These are phyloP conservation scores for Gossypium gossypioides DNA, from an alignment of 441 rosid species.

Conservation along the genomic window DNA sequence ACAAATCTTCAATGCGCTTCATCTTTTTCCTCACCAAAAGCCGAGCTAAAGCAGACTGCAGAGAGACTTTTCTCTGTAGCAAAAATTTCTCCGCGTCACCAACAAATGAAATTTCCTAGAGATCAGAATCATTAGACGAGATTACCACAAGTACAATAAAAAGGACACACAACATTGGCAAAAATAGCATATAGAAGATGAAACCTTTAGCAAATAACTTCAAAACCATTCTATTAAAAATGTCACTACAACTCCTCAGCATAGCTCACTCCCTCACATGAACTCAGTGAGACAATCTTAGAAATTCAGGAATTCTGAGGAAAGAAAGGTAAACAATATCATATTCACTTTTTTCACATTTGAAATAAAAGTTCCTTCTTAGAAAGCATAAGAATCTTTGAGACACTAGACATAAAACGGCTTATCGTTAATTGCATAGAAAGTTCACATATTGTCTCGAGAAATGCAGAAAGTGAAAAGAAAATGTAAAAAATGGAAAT, in stretches of 20 bases:
- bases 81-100: constrained; percentile 79
- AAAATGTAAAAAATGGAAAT: background rate
- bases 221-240: background rate
- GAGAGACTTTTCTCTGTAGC: constrained; percentile 34
- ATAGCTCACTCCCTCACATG: background rate
- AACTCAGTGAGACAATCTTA: background rate
- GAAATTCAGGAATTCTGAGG: background rate
- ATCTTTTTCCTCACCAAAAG: constrained; percentile 57
- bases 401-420: background rate
- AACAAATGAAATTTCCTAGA: constrained; percentile 41
- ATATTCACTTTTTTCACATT: background rate
- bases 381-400: background rate
- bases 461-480: background rate
- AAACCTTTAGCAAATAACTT: background rate
- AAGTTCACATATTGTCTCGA: background rate
- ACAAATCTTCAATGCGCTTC: constrained; percentile 43
- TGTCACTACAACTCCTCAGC: background rate
- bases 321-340: background rate
- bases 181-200: background rate
- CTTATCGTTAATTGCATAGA: background rate
- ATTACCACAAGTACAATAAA: background rate
- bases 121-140: constrained; percentile 10
- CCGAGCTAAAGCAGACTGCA: constrained; percentile 49
- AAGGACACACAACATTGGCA: background rate
- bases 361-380: background rate